A percentile compares a stretch with the other conserved stretches of the same genome.
These are phyloP conservation scores for Ceratocystiopsis brevicomis DNA, from an alignment of 2,329 filamentous ascomycete species.

Conservation along the genomic window DNA sequence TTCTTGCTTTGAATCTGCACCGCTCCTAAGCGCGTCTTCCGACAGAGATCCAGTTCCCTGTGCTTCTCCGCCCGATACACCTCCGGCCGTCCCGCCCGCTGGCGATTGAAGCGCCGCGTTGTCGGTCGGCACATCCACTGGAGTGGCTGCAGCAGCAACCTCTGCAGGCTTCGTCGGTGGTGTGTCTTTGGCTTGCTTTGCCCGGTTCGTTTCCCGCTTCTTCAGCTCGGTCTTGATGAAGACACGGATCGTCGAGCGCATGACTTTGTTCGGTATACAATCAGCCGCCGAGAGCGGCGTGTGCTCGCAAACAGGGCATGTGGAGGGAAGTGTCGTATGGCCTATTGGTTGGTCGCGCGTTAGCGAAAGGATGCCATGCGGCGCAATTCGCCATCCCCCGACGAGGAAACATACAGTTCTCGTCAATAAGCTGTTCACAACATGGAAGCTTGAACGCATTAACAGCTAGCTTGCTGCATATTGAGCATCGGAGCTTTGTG, in stretches of 20 bases:
- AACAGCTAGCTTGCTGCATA: conserved; percentile 76
- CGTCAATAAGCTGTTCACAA: conserved; percentile 89
- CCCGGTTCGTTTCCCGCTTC: conserved; percentile 52
- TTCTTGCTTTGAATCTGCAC: conserved; percentile 3
- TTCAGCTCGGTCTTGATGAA: conserved; percentile 85
- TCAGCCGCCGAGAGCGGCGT: conserved; percentile 69
- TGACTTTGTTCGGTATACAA: conserved; percentile 72
- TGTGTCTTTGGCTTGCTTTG: conserved; percentile 27
- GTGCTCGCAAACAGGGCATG: conserved; percentile 87
- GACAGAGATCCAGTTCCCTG: not conserved
- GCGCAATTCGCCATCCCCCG: no score
- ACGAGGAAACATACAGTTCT: conserved; percentile 45
- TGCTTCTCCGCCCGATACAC: conserved; percentile 4
- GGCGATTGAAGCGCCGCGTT: not conserved
- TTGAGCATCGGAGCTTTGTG: conserved; percentile 88
- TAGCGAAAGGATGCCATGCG: not conserved
- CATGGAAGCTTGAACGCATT: conserved; percentile 86
- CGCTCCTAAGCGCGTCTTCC: not conserved
- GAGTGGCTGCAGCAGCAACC: conserved; percentile 10
- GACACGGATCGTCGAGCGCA: conserved; percentile 82
- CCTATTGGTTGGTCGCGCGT: conserved; percentile 4
- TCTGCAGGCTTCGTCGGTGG: conserved; percentile 13
- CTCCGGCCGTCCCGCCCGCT: conserved; percentile 3
- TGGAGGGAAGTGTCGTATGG: conserved; percentile 54
- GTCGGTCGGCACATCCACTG: no score